A percentile compares a stretch with the other conserved stretches of the same genome.
These are phyloP conservation scores for Mycena vitilis DNA, from an alignment of 768 basidiomycete genomes.

Conservation along the genomic window DNA sequence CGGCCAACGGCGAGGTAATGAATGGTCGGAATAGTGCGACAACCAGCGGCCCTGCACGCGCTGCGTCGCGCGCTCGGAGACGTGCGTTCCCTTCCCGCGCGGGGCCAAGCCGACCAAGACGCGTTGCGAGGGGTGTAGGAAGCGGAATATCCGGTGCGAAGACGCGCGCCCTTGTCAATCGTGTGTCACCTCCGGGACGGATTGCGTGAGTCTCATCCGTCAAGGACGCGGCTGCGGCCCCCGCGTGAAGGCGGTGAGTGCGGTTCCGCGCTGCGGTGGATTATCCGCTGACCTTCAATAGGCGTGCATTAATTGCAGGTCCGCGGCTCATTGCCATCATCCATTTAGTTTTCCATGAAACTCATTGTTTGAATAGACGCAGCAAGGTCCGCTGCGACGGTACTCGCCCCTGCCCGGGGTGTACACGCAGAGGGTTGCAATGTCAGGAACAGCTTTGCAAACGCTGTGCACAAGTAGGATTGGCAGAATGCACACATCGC, in stretches of 20 bases:
- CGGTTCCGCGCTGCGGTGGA: slow-evolving; percentile 23
- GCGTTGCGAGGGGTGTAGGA: slow-evolving; percentile 61
- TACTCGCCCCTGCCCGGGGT: slow-evolving; percentile 25
- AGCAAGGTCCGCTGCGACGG: slow-evolving; percentile 75
- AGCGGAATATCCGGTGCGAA: slow-evolving; percentile 31
- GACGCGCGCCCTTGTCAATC: slow-evolving; percentile 25
- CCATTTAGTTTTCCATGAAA: slow-evolving; percentile 9
- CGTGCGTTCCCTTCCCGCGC: slow-evolving; percentile 67
- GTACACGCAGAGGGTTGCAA: background rate
- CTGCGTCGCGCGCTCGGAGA: slow-evolving; percentile 64
- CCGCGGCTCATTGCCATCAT: slow-evolving; percentile 13
- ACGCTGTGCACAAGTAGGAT: slow-evolving; percentile 11
- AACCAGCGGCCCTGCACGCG: slow-evolving; percentile 72
- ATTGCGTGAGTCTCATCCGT: slow-evolving; percentile 21
- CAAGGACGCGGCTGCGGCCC: slow-evolving; percentile 66
- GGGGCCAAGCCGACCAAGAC: slow-evolving; percentile 69
- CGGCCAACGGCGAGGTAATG: slow-evolving; percentile 6
- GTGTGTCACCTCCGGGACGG: slow-evolving; percentile 20
- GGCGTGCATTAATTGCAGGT: slow-evolving; percentile 73
- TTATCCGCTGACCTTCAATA: slow-evolving; percentile 41
- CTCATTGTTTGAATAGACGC: slow-evolving; percentile 52
- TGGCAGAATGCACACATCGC: slow-evolving; percentile 16
- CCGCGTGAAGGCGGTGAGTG: slow-evolving; percentile 68
- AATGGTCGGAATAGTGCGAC: slow-evolving; percentile 59
- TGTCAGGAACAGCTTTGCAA: slow-evolving; percentile 27